phyloP scores from a whole-genome alignment of 495 filamentous ascomycete genomes.

The Aspergillus hancockii region DNA sequence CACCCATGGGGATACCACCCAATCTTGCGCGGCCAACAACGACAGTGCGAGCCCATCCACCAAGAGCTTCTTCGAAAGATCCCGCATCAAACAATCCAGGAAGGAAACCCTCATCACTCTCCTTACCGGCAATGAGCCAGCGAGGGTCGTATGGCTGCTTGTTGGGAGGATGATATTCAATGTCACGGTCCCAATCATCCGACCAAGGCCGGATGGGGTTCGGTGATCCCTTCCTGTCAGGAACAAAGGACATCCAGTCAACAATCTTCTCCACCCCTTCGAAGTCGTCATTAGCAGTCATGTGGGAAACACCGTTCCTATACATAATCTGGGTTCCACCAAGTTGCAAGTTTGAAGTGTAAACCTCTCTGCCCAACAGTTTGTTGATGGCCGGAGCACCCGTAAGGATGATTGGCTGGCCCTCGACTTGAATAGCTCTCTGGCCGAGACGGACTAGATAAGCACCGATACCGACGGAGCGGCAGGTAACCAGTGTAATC shows the following conservation, averaged over 20 bases:
- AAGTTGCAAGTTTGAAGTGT: slow-evolving; percentile 97
- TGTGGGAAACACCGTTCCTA: slow-evolving; percentile 98
- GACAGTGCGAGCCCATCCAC: slow-evolving; percentile 95
- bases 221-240: slow-evolving; percentile 87
- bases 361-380: slow-evolving; percentile 94
- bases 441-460: slow-evolving; percentile 98
- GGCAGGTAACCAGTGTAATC: slow-evolving; percentile 94
- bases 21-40: slow-evolving; percentile 96
- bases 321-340: slow-evolving; percentile 99
- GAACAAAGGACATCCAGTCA: slow-evolving; percentile 95
- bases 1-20: slow-evolving; percentile 97
- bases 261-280: slow-evolving; percentile 97
- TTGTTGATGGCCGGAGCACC: slow-evolving; percentile 98
- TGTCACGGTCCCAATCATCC: slow-evolving; percentile 92
- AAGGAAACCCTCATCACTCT: slow-evolving; percentile 84
- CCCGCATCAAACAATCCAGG: slow-evolving; percentile 92
- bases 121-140: slow-evolving; percentile 88
- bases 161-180: slow-evolving; percentile 79
- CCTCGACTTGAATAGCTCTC: slow-evolving; percentile 97
- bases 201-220: slow-evolving; percentile 80
- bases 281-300: slow-evolving; percentile 97
- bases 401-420: slow-evolving; percentile 98
- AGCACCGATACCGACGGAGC: slow-evolving; percentile 96
- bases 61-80: slow-evolving; percentile 95
- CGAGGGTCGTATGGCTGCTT: slow-evolving; percentile 93